These are phyloP conservation scores for Blastocrithidia nonstop DNA, from an alignment of 208 protist species.

Conservation along the genomic window DNA sequence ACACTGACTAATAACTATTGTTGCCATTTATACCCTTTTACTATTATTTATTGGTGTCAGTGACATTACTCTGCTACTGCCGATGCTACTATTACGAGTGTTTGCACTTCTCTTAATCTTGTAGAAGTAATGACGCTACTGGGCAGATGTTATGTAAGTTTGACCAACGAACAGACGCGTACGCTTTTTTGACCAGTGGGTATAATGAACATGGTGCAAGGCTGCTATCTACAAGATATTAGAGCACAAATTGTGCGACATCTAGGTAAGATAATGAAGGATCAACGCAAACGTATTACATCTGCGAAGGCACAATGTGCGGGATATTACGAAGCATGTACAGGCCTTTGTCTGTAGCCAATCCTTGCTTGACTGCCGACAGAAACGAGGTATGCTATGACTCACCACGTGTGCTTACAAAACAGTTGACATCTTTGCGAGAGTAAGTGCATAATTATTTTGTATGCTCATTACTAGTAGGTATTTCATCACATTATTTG, in stretches of 20 bases:
- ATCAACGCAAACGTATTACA: slow-evolving; percentile 29
- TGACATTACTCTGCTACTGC: no score
- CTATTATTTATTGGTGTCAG: no score
- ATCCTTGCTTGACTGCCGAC: slow-evolving; percentile 47
- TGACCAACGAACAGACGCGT: slow-evolving; percentile 49
- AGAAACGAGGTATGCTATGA: slow-evolving; percentile 30
- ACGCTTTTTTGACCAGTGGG: slow-evolving; percentile 45
- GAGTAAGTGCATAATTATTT: no score
- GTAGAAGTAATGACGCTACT: slow-evolving; percentile 17
- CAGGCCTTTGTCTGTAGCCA: slow-evolving; percentile 67
- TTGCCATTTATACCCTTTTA: not conserved
- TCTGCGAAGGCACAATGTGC: slow-evolving; percentile 38
- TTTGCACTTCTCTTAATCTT: no score
- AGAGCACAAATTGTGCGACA: slow-evolving; percentile 49
- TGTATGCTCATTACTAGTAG: no score
- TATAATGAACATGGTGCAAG: slow-evolving; percentile 30
- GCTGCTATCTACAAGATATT: slow-evolving; percentile 53
- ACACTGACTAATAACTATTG: slow-evolving; percentile 2
- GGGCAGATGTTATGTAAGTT: slow-evolving; percentile 40
- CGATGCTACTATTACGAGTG: no score
- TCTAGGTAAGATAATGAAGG: slow-evolving; percentile 44
- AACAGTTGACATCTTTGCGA: no score
- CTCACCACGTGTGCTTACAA: slow-evolving; percentile 46
- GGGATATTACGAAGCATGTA: slow-evolving; percentile 53
- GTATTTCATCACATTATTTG: no score